Evolutionary conservation across 108 stramenopile species (phyloP).

Genomic region (Aurantiochytrium sp.): DNA sequence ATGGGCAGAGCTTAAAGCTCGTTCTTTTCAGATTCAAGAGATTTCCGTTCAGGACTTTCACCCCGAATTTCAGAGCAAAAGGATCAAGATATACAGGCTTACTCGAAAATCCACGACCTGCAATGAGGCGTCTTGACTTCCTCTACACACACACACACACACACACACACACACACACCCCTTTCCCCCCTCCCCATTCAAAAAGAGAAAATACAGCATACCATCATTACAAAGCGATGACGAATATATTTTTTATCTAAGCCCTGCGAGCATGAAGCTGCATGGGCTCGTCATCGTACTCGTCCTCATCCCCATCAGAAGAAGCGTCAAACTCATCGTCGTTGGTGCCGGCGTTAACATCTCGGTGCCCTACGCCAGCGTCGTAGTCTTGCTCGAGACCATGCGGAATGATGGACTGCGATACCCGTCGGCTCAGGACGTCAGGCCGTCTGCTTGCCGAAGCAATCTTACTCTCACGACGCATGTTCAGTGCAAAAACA

Average conservation of each 20-base stretch:
- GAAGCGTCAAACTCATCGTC: background rate
- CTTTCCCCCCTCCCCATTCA: too few relatives aligned
- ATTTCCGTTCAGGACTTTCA: background rate
- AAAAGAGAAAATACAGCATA: too few relatives aligned
- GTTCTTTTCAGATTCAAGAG: background rate
- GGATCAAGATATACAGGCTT: background rate
- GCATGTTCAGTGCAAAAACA: background rate
- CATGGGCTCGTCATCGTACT: background rate
- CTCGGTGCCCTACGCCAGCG: background rate
- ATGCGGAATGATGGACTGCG: background rate
- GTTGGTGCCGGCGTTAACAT: background rate
- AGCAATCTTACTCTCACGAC: background rate
- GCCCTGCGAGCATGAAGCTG: background rate
- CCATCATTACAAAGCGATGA: too few relatives aligned
- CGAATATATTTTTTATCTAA: too few relatives aligned
- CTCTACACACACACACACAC: too few relatives aligned
- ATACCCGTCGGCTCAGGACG: background rate
- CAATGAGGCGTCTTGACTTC: too few relatives aligned
- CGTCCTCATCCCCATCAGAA: background rate
- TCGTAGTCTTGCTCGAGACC: background rate
- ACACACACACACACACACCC: too few relatives aligned
- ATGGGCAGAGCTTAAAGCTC: background rate
- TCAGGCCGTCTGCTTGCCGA: too few relatives aligned
- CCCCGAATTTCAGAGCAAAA: background rate
- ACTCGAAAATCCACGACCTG: too few relatives aligned